Evolutionary conservation across 352 stramenopile species (phyloP).

Genomic region (Phytophthora chlamydospora): DNA sequence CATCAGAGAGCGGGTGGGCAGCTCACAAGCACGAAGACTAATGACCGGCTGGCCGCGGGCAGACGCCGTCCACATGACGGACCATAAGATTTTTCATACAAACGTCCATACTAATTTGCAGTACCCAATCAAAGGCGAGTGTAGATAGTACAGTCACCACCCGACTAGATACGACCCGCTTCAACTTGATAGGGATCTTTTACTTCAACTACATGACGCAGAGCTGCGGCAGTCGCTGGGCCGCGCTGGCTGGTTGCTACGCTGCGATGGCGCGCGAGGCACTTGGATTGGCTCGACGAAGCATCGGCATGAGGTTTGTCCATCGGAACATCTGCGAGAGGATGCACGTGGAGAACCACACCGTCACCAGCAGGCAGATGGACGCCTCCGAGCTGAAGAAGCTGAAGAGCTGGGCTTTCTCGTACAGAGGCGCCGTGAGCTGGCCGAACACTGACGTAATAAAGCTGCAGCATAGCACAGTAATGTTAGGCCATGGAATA

Average conservation of each 20-base stretch:
- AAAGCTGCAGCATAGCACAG: slow-evolving; percentile 50
- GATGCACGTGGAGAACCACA: slow-evolving; percentile 91
- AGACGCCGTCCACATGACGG: slow-evolving; percentile 7
- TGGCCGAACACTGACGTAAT: slow-evolving; percentile 90
- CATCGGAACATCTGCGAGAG: slow-evolving; percentile 87
- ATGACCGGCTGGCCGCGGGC: slow-evolving; percentile 5
- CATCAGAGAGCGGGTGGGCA: slow-evolving; percentile 14
- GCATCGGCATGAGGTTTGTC: slow-evolving; percentile 79
- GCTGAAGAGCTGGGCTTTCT: slow-evolving; percentile 82
- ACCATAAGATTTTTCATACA: slow-evolving; percentile 7
- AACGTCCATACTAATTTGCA: slow-evolving; percentile 7
- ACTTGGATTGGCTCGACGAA: slow-evolving; percentile 51
- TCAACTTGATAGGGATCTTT: slow-evolving; percentile 6
- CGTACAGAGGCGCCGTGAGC: slow-evolving; percentile 81
- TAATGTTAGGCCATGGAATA: neutral
- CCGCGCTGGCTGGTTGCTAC: slow-evolving; percentile 11
- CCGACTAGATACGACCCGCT: slow-evolving; percentile 23
- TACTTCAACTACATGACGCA: slow-evolving; percentile 10
- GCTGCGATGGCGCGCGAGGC: slow-evolving; percentile 48
- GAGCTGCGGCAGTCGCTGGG: neutral
- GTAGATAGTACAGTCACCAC: neutral
- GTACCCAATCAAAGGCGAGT: slow-evolving; percentile 2
- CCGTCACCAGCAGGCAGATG: slow-evolving; percentile 82
- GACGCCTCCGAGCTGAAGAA: slow-evolving; percentile 88
- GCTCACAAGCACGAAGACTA: neutral